These are phyloP conservation scores for Aspergillus bombycis DNA, from an alignment of 2,329 filamentous ascomycete species.

Conservation along the genomic window DNA sequence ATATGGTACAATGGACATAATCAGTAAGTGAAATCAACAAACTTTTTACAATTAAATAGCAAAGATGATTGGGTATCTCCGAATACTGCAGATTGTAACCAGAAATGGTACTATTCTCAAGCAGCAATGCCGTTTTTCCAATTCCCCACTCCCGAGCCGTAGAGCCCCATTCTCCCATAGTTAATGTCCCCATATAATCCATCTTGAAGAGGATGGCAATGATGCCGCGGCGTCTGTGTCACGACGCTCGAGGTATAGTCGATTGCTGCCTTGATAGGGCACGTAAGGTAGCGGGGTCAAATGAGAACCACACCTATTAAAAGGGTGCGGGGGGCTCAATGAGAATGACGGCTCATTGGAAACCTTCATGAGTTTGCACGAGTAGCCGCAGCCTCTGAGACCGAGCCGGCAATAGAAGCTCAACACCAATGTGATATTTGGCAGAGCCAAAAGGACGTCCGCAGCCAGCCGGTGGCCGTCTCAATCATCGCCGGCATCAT, in stretches of 20 bases:
- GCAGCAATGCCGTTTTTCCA: background rate
- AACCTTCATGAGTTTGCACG: background rate
- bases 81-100: background rate
- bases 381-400: background rate
- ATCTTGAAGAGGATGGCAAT: background rate
- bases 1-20: background rate
- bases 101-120: background rate
- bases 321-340: background rate
- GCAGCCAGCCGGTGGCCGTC: background rate
- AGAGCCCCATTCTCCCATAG: background rate
- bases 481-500: constrained; percentile 34
- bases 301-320: background rate
- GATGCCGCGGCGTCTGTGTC: background rate
- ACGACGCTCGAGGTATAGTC: background rate
- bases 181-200: background rate
- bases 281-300: background rate
- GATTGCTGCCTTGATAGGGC: background rate
- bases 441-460: background rate
- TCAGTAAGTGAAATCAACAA: background rate
- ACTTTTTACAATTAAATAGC: background rate
- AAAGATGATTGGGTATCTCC: background rate
- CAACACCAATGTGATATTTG: background rate
- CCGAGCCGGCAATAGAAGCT: background rate
- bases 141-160: background rate
- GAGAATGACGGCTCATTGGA: background rate